Evolutionary conservation across 805 yeast genomes (phyloP).

Genomic region (Lipomyces mesembrius): DNA sequence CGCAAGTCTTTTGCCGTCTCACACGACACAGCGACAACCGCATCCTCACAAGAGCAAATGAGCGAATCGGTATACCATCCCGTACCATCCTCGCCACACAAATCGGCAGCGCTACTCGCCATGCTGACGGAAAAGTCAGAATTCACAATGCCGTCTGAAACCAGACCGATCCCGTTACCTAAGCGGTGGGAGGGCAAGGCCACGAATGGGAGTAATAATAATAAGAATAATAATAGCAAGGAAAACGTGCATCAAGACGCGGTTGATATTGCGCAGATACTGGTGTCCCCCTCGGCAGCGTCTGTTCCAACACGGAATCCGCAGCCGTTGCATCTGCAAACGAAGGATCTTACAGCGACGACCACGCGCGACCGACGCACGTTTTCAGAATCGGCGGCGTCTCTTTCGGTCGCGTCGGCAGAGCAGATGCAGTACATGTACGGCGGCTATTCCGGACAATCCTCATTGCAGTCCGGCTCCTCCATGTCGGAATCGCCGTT

Average conservation of each 20-base stretch:
- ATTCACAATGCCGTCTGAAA: not conserved
- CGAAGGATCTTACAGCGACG: not conserved
- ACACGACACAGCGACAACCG: too few species aligned
- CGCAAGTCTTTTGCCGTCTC: not conserved
- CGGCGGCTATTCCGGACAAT: slow-evolving; percentile 3
- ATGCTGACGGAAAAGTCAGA: slow-evolving; percentile 5
- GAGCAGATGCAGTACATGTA: slow-evolving; percentile 4
- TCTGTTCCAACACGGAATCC: not conserved
- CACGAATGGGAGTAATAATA: not conserved
- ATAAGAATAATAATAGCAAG: not conserved
- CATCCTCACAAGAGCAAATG: too few species aligned
- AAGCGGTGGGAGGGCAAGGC: not conserved
- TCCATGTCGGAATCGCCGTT: slow-evolving; percentile 5
- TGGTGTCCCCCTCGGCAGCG: not conserved
- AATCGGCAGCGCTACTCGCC: slow-evolving; percentile 2
- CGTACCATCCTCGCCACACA: slow-evolving; percentile 1
- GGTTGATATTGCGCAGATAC: not conserved
- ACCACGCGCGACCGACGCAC: slow-evolving; percentile 5
- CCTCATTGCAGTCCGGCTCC: slow-evolving; percentile 4
- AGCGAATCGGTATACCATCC: not conserved
- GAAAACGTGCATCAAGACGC: not conserved
- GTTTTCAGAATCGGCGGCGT: not conserved
- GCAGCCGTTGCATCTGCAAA: slow-evolving; percentile 5
- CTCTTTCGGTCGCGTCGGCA: not conserved
- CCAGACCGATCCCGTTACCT: not conserved